Evolutionary conservation across 1,284 basidiomycete species (phyloP).

Genomic region (Rhodotorula glutinis): DNA sequence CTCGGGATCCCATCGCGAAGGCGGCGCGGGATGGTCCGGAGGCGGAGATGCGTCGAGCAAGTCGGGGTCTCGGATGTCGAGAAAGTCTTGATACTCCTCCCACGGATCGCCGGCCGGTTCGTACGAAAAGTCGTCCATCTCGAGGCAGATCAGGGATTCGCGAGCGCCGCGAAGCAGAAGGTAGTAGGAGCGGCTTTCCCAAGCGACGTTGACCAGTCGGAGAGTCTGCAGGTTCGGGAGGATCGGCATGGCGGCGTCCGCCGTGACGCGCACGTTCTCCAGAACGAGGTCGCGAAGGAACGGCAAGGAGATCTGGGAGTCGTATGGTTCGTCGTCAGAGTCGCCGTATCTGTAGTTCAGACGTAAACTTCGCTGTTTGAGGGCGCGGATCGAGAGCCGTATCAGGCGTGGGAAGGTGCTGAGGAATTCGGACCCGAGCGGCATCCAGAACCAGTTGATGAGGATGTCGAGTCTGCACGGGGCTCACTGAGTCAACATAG

Average conservation of each 20-base stretch:
- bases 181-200: conserved; percentile 45
- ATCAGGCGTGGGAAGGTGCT: background rate
- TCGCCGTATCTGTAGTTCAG: background rate
- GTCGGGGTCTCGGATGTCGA: conserved; percentile 15
- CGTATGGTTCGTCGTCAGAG: background rate
- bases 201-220: conserved; percentile 26
- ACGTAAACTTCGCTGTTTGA: too few relatives aligned
- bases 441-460: background rate
- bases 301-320: background rate
- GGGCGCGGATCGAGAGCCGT: background rate
- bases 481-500: background rate
- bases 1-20: background rate
- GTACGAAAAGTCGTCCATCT: background rate
- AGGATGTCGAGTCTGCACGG: background rate
- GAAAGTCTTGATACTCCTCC: too few relatives aligned
- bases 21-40: background rate
- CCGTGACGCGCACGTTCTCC: background rate
- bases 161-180: conserved; percentile 43
- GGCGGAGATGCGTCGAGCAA: conserved; percentile 13
- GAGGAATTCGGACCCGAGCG: background rate
- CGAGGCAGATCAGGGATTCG: conserved; percentile 12
- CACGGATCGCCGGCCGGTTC: conserved; percentile 13
- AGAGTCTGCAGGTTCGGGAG: conserved; percentile 12
- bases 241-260: conserved; percentile 4
- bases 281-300: background rate